Base-by-base conservation (phyloP, 305 asterid species). In the Solanum chacoense region DNA sequence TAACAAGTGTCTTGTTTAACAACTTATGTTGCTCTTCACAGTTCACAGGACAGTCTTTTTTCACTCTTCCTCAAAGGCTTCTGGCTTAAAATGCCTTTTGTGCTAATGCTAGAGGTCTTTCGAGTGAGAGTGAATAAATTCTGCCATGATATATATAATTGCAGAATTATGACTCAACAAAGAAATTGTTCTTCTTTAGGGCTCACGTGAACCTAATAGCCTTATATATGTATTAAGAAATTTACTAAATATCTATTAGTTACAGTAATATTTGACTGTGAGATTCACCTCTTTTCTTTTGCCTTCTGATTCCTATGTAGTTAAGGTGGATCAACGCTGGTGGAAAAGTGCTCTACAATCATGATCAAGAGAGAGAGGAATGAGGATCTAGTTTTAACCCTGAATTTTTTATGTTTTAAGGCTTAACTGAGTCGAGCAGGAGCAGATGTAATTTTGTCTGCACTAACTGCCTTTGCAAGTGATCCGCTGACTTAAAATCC, bases 11-110 rank as follows among this genome's bases (percentile, higher is more conserved):
- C 90, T 92, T 91, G 94, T 78, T 88, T 50, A 36, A 83, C 42
- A 29, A 29, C 11, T 75, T 4, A 20, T n/a, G 76, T 67, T 18
- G 11, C 22, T 83, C 34, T 81, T 88, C 86, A 91, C 93, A 72
- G 28, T 81, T 88, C 85, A 90, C 93, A 72, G 28, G 93, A 90
- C 91, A 91, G 93, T 89, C 87, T 92, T 87, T 95, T 96, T 90
- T 93, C 93, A 92, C 96, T 94, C 97, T 94, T 93, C 94, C 94
- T 93, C 90, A 92, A 95, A 88, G 87, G 42, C 87, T 83, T 83
- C 74, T 31, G 95, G 95, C 90, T 91, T 92, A 95, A 88, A 31
- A 93, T 86, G 71, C 36, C 50, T 74, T 63, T 38, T 84, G 75
- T 90, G 89, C 86, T 67, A 71, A 32, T 50, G 89, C 92, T 65